These are phyloP conservation scores for Amanita muscaria DNA, from an alignment of 768 basidiomycete genomes.

Conservation along the genomic window DNA sequence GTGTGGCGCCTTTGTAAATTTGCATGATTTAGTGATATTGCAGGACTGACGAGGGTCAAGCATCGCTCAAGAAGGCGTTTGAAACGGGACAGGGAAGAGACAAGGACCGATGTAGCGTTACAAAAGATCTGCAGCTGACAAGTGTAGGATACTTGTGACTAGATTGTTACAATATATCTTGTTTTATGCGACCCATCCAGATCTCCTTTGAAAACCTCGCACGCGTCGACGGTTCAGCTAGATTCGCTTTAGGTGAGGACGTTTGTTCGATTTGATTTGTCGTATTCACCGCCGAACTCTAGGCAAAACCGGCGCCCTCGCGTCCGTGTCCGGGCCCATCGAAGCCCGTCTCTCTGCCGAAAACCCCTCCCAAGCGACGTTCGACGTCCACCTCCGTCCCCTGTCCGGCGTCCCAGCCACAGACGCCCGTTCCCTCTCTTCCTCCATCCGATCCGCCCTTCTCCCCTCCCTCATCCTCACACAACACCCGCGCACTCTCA, in stretches of 20 bases:
- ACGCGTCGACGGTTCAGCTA: conserved; percentile 71
- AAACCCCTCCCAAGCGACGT: conserved; percentile 60
- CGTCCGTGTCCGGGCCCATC: conserved; percentile 76
- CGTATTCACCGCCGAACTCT: conserved; percentile 1
- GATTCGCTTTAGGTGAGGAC: conserved; percentile 51
- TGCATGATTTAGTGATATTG: neutral
- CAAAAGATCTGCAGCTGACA: conserved; percentile 65
- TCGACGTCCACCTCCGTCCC: conserved; percentile 69
- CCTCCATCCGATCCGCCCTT: conserved; percentile 47
- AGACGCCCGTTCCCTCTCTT: conserved; percentile 50
- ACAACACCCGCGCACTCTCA: conserved; percentile 60
- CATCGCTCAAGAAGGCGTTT: conserved; percentile 69
- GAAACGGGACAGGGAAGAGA: conserved; percentile 61
- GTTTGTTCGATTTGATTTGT: neutral
- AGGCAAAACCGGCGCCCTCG: conserved; percentile 41
- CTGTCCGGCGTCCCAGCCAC: conserved; percentile 62
- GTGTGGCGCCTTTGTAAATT: neutral
- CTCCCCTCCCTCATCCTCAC: conserved; percentile 57
- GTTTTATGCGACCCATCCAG: conserved; percentile 15
- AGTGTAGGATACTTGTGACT: conserved; percentile 60
- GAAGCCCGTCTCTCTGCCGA: conserved; percentile 65
- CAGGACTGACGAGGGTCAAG: conserved; percentile 84
- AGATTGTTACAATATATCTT: neutral
- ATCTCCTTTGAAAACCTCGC: conserved; percentile 53
- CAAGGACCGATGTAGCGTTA: conserved; percentile 61